phyloP scores from a whole-genome alignment of 495 filamentous ascomycete genomes.

The Xylaria sp. region DNA sequence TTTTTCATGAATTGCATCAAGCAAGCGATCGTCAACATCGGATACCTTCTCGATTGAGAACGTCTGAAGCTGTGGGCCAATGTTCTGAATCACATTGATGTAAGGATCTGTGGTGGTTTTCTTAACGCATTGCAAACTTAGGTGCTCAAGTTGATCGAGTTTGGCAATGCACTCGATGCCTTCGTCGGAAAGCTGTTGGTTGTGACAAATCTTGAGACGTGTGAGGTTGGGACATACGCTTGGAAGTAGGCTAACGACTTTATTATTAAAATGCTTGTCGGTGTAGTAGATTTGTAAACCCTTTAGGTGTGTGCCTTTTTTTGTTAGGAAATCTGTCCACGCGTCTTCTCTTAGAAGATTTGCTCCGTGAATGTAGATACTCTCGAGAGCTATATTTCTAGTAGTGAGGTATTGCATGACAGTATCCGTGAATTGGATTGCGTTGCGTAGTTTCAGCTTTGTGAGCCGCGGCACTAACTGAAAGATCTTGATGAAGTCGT shows the following conservation, averaged over 20 bases:
- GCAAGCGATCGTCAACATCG: slow-evolving; percentile 64
- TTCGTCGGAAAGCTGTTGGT: slow-evolving; percentile 54
- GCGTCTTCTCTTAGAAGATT: slow-evolving; percentile 76
- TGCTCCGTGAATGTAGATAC: slow-evolving; percentile 72
- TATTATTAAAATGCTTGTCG: slow-evolving; percentile 67
- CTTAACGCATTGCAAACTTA: slow-evolving; percentile 70
- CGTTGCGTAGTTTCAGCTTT: slow-evolving; percentile 75
- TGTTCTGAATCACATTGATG: slow-evolving; percentile 60
- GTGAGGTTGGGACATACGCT: slow-evolving; percentile 66
- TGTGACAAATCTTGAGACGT: slow-evolving; percentile 73
- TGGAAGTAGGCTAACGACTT: slow-evolving; percentile 60
- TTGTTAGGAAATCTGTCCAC: slow-evolving; percentile 71
- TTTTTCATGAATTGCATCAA: slow-evolving; percentile 68
- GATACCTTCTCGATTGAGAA: slow-evolving; percentile 71
- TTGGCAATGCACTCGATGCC: slow-evolving; percentile 61
- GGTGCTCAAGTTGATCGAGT: slow-evolving; percentile 67
- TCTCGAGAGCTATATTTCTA: slow-evolving; percentile 66
- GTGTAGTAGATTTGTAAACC: slow-evolving; percentile 76
- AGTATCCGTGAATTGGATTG: slow-evolving; percentile 84
- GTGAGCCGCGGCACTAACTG: slow-evolving; percentile 72
- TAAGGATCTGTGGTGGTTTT: slow-evolving; percentile 63
- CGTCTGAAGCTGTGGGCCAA: slow-evolving; percentile 70
- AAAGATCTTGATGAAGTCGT: slow-evolving; percentile 83
- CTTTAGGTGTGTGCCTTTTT: slow-evolving; percentile 67
- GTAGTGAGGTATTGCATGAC: slow-evolving; percentile 81